phyloP scores from a whole-genome alignment of 148 eudicot genomes.

The Silene conica region DNA sequence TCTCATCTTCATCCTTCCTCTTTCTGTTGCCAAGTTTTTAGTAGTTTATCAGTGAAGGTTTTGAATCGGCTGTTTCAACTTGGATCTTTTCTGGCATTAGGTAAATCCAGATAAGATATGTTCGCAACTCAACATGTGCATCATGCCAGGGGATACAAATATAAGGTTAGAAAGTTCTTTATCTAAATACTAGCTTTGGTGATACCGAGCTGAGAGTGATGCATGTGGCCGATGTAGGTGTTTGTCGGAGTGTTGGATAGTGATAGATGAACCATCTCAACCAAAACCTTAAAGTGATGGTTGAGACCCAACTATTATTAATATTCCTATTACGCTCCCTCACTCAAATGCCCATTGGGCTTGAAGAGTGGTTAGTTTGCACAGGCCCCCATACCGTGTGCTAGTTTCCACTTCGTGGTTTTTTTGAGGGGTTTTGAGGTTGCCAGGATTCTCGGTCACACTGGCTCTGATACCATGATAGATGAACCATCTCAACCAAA shows the following conservation, averaged over 20 bases:
- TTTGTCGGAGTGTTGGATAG: neutral
- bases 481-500: too few species aligned
- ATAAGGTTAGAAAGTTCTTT: conserved; percentile 34
- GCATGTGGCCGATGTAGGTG: neutral
- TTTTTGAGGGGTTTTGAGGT: too few species aligned
- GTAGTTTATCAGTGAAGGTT: neutral
- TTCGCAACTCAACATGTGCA: conserved; percentile 50
- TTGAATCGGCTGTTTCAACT: neutral
- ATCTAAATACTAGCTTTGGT: neutral
- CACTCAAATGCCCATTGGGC: too few species aligned
- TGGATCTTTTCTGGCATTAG: conserved; percentile 26
- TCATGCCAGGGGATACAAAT: conserved; percentile 26
- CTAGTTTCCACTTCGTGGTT: too few species aligned
- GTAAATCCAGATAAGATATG: conserved; percentile 51
- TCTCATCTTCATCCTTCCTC: conserved; percentile 19
- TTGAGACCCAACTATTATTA: too few species aligned
- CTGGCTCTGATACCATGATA: too few species aligned
- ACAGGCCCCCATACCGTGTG: too few species aligned
- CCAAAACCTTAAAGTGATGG: too few species aligned
- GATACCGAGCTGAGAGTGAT: neutral
- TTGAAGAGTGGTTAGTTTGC: too few species aligned
- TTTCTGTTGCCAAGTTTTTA: neutral
- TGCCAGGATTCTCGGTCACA: too few species aligned
- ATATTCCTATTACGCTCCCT: too few species aligned
- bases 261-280: too few species aligned